Evolutionary conservation across 352 stramenopile genomes (phyloP), one percentile per base, ranked within the genome.

Genomic region (Globisporangium cystogenes): DNA sequence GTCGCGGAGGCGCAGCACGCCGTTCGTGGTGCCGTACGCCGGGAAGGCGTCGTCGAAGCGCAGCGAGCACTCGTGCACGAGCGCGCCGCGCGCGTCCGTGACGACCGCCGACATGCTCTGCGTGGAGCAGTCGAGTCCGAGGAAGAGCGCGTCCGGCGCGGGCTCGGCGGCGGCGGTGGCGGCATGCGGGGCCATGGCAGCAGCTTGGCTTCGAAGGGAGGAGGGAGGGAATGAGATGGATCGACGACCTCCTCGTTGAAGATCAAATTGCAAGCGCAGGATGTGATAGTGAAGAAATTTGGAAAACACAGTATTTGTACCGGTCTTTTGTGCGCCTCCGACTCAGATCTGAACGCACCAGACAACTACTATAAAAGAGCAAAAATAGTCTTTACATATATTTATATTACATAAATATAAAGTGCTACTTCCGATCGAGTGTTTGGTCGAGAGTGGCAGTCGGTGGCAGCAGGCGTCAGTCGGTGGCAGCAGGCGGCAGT

Each of bases 81-180:
- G 66, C 0, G 59, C 44, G 1, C 72, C 68, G 7, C 47, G 26
- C 12, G 40, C 48, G 33, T 85, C 61, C 23, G 84, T 65, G 24
- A 93, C 65, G 12, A 93, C 72, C 1, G 82, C 75, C 6, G 72
- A 86, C 62, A 93, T 87, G 67, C 78, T 93, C 69, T 95, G 85
- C 51, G 85, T 93, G 43, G 80, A 93, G 65, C 85, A 90, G 59
- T 95, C 85, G 14, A 95, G 51, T 1, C 82, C 81, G 20, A 93
- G 55, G 52, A 73, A 81, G 23, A 82, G 71, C 51, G 62, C 33
- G 29, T 35, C 29, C 29, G 10, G 29, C 29, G 29, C 29, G 29
- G 29, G 29, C 7, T 35, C 29, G 8, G 29, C 29, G 33, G 33
- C 12, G 33, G 33, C 11, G 14, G 12, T 4, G 31, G 31, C 31